Conservation (phyloP, 73 alveolate species). For the Loxodes magnus region DNA sequence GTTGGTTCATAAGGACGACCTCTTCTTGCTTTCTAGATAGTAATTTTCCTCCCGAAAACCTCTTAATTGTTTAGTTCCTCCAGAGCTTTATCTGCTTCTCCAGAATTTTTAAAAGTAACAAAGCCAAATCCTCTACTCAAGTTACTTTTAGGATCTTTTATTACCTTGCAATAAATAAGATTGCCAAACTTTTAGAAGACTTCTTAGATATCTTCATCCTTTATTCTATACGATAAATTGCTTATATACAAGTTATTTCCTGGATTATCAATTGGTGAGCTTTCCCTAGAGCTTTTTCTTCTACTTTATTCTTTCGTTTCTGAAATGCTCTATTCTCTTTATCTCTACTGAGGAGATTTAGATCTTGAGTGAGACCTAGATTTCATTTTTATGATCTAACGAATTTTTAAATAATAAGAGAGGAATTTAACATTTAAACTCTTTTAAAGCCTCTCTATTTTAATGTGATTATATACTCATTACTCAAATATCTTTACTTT, state of each 20-base stretch:
- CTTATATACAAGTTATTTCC: slow-evolving; percentile 4
- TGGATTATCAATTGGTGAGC: too few relatives aligned
- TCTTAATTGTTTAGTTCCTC: slow-evolving; percentile 1
- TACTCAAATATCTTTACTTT: too few relatives aligned
- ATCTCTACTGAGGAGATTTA: too few relatives aligned
- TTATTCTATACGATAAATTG: background rate
- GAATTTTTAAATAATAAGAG: too few relatives aligned
- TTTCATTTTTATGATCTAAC: too few relatives aligned
- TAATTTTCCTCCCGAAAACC: background rate
- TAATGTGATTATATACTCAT: too few relatives aligned
- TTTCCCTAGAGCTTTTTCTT: too few relatives aligned
- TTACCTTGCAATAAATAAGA: slow-evolving; percentile 2
- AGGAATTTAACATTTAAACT: too few relatives aligned
- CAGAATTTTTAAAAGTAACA: slow-evolving; percentile 5
- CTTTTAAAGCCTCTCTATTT: too few relatives aligned
- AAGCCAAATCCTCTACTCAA: slow-evolving; percentile 13
- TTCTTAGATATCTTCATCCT: slow-evolving; percentile 1
- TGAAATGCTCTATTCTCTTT: too few relatives aligned
- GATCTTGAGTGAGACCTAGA: too few relatives aligned
- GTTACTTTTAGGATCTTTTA: background rate
- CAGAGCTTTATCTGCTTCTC: slow-evolving; percentile 2
- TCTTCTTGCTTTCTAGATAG: slow-evolving; percentile 9
- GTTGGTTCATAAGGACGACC: slow-evolving; percentile 1
- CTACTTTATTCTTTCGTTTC: too few relatives aligned
- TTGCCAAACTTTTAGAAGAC: slow-evolving; percentile 9